Base-by-base conservation (phyloP, 164 flowering plant species). In the Macadamia integrifolia region DNA sequence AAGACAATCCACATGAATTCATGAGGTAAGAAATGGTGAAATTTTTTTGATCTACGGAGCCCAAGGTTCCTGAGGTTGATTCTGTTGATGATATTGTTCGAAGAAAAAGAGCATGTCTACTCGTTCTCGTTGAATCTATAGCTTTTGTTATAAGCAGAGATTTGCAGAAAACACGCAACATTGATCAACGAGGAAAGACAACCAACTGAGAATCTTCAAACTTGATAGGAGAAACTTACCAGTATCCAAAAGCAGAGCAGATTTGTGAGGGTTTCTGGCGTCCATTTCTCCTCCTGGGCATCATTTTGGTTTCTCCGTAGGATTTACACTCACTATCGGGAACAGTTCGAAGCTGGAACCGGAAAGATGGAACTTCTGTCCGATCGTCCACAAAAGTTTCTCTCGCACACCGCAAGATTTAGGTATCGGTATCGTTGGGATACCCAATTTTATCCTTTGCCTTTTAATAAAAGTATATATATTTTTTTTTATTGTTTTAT, bases 1-100 rank as follows among this genome's bases (percentile, higher is more conserved):
- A 58, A 3, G 81, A 61, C 6, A 78, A 57, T 58, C 81, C 78
- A 64, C 71, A 75, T 57, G 73, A 66, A 4, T 64, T 30, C 5
- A 52, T 29, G 60, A 75, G 74, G 67, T 75, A 78, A n/a, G 75
- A 69, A 6, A 74, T 61, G 3, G 68, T 31, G 18, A 70, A 58
- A 17, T 72, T 60, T 9, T 43, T 29, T 43, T 62, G 1, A 9
- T 44, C 9, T 3, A 12, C n/a, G 50, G 65, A n/a, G 9, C 23
- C 35, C 32, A 43, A 31, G 42, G 9, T 61, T 9, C 35, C 12
- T 7, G 44, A 61, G 46, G 35, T 13, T 15, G 14, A 42, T 61
- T 61, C 35, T 15, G 14, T 43, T 3, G 46, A 9, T 40, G 64
- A 40, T 17, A 10, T 61, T 61, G 57, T 14, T 1, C 61, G 40